Evolutionary conservation across 768 basidiomycete species (phyloP), one percentile per base, ranked within the genome.

Genomic region (Cyclocybe aegerita): DNA sequence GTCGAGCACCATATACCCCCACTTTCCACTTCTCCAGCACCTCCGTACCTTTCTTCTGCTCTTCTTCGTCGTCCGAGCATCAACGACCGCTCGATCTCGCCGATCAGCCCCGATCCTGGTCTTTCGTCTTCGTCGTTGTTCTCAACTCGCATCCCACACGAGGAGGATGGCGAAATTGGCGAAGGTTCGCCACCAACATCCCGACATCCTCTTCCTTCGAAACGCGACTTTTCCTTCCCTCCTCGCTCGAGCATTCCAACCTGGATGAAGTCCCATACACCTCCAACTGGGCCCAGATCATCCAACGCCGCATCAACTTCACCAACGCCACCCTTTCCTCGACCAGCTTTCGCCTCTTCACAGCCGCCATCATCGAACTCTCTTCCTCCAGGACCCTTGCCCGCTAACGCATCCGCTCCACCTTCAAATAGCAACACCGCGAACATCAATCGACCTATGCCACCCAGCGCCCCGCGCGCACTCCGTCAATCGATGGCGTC

Each of bases 141-240:
- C 23, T 2, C 5, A 23, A 23, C 23, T 23, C 23, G 23, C 1
- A 5, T 23, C 15, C 38, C 43, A 40, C 32, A 39, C 1, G 39
- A 75, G 16, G 80, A 82, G 60, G 80, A 82, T 35, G 80, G 79
- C 4, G 80, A 81, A 61, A 80, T 82, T 15, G 59, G 55, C 9
- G 54, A 60, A 12, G 52, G 58, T 0, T 52, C 61, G 0, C 56
- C 57, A 0, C 52, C 60, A 4, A 52, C 36, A 14, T 14, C 33
- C 4, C n/a, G n/a, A 1, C n/a, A n/a, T 39, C 37, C 37, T n/a
- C 37, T 10, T 7, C n/a, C 37, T n/a, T n/a, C 9, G 6, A 39
- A 39, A n/a, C 37, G 37, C 9, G 8, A 47, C 14, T 53, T 50
- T 5, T 42, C 72, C 73, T 0, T 72, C 66, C 9, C 68, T 72